phyloP scores from a whole-genome alignment of 768 basidiomycete species.

The Tricholoma sp. region DNA sequence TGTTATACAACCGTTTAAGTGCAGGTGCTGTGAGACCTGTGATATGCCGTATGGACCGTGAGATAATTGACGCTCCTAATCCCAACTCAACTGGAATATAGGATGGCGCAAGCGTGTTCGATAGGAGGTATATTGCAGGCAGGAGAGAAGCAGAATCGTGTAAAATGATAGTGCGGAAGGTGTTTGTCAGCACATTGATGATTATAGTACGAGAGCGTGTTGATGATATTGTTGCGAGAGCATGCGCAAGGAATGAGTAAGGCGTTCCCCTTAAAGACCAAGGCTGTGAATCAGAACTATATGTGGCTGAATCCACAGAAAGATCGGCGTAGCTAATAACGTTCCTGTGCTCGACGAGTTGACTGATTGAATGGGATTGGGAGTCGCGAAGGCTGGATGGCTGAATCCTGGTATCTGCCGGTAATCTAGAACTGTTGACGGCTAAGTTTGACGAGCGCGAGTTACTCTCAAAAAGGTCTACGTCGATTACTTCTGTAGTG shows the following conservation, averaged over 20 bases:
- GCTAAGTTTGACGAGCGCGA: not conserved
- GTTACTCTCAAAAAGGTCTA: slow-evolving; percentile 4
- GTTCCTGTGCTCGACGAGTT: not conserved
- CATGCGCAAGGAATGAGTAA: slow-evolving; percentile 67
- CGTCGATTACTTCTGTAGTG: slow-evolving; percentile 6
- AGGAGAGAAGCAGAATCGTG: slow-evolving; percentile 67
- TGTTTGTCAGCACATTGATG: slow-evolving; percentile 65
- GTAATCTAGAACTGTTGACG: not conserved
- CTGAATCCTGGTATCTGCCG: not conserved
- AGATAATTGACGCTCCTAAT: slow-evolving; percentile 62
- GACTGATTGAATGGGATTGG: not conserved
- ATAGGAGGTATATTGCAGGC: slow-evolving; percentile 76
- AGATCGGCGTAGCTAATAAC: slow-evolving; percentile 20
- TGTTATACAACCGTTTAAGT: slow-evolving; percentile 62
- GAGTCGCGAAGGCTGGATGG: not conserved
- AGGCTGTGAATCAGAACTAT: slow-evolving; percentile 35
- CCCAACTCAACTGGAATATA: slow-evolving; percentile 71
- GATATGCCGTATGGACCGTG: slow-evolving; percentile 65
- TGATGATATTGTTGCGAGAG: slow-evolving; percentile 52
- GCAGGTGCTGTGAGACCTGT: slow-evolving; percentile 59
- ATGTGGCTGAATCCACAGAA: slow-evolving; percentile 45
- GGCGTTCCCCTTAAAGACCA: slow-evolving; percentile 47
- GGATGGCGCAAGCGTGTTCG: slow-evolving; percentile 73
- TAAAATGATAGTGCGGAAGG: slow-evolving; percentile 60
- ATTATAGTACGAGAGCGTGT: slow-evolving; percentile 75